Conservation (phyloP, 192 early-diverging fungal genomes). For the Coemansia sp. region DNA sequence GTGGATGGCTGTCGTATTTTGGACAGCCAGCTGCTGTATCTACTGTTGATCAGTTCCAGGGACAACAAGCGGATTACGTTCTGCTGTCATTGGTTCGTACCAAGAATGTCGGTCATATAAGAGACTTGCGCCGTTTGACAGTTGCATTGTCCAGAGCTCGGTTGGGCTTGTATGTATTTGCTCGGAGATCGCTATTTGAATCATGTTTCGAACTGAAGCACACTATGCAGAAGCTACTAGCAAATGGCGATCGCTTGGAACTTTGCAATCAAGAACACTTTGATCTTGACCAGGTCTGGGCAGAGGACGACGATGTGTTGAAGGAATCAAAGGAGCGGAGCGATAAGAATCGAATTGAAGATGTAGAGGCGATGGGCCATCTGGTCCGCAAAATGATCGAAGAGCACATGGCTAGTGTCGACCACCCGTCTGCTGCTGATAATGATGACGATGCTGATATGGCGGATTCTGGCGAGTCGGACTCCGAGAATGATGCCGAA, state of each 20-base stretch:
- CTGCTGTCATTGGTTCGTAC: slow-evolving; percentile 94
- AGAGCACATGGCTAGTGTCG: background rate
- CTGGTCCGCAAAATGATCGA: slow-evolving; percentile 32
- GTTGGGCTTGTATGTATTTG: slow-evolving; percentile 93
- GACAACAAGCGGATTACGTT: slow-evolving; percentile 92
- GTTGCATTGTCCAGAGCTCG: slow-evolving; percentile 94
- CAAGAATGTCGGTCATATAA: slow-evolving; percentile 81
- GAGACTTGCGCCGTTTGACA: slow-evolving; percentile 88
- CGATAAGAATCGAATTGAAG: slow-evolving; percentile 2
- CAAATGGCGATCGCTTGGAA: slow-evolving; percentile 60
- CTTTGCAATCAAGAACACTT: slow-evolving; percentile 60
- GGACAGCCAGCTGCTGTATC: slow-evolving; percentile 74
- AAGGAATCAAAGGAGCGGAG: background rate
- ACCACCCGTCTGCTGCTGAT: no score
- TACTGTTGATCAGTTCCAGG: slow-evolving; percentile 97
- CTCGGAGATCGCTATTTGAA: slow-evolving; percentile 69
- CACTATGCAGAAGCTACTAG: slow-evolving; percentile 62
- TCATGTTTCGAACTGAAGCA: slow-evolving; percentile 79
- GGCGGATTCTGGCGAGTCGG: no score
- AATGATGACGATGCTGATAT: no score
- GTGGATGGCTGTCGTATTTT: slow-evolving; percentile 85
- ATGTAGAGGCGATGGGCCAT: slow-evolving; percentile 36
- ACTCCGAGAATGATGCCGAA: no score
- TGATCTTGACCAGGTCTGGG: slow-evolving; percentile 25
- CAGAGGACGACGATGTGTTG: no score